Conservation (phyloP, 106 monocot genomes). For the Gastrodia elata region DNA sequence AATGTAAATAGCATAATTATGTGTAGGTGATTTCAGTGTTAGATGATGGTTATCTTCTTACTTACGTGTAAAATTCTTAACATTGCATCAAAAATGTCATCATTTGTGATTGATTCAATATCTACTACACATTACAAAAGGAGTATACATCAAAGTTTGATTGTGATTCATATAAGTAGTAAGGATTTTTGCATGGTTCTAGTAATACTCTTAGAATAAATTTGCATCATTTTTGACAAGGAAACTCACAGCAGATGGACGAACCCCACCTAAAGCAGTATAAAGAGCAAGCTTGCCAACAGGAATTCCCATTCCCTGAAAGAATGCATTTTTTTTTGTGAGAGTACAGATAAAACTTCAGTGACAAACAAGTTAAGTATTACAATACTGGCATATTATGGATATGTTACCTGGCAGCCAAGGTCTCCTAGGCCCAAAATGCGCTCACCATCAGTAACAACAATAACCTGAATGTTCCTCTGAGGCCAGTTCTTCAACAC, state of each 20-base stretch:
- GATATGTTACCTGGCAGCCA: slow-evolving; percentile 69
- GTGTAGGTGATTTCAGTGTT: no score
- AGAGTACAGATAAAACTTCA: neutral
- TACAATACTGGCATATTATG: neutral
- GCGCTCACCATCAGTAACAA: slow-evolving; percentile 93
- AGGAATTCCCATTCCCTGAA: slow-evolving; percentile 85
- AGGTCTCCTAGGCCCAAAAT: slow-evolving; percentile 97
- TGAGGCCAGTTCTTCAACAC: slow-evolving; percentile 93
- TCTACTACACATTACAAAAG: no score
- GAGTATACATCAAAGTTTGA: no score
- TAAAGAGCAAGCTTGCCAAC: slow-evolving; percentile 95
- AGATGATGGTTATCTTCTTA: no score
- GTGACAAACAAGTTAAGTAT: neutral
- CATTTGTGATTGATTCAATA: no score
- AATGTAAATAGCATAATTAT: no score
- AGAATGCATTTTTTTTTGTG: neutral
- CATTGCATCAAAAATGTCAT: no score
- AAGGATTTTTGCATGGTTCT: no score
- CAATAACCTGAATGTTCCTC: slow-evolving; percentile 88
- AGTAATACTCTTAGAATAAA: no score
- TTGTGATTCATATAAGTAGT: no score
- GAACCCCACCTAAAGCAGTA: slow-evolving; percentile 94
- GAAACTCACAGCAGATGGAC: slow-evolving; percentile 85
- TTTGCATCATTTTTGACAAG: neutral
- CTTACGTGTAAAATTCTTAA: no score